Evolutionary conservation across 75 land plant genomes (phyloP), one percentile per base, ranked within the genome.

Genomic region (Gnetum montanum): DNA sequence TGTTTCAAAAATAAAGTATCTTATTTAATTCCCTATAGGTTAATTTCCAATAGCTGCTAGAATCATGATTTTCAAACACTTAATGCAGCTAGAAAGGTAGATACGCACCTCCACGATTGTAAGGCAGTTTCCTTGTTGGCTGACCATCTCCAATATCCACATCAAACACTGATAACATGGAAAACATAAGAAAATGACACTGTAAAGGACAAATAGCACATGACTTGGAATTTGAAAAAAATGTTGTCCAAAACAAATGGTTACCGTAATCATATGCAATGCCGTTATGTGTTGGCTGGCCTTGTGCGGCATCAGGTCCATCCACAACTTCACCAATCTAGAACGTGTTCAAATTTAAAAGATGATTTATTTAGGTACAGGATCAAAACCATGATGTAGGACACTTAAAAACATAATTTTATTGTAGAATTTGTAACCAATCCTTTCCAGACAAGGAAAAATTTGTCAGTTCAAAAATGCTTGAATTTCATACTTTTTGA

Each of bases 291-390:
- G 80, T 56, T 57, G 77, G 60, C 43, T 61, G 65, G 4, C 49
- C 70, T 38, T 47, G 43, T 53, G 34, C 28, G 51, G 73, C 83
- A 28, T 69, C 85, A 18, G 99, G 99, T 34, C 97, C 97, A 72
- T 95, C 99, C 60, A 95, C 85, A 55, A 95, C 92, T 83, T 95
- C 99, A 50, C 99, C 99, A 59, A 95, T 76, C 99, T 95, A 61
- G 46, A 46, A 6, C n/a, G n/a, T n/a, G n/a, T n/a, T n/a, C n/a
- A n/a, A n/a, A n/a, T n/a, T 4, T 26, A 23, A 5, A 47, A 25
- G 36, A 54, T n/a, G n/a, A n/a, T n/a, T n/a, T n/a, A n/a, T n/a
- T n/a, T n/a, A n/a, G n/a, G n/a, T n/a, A n/a, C n/a, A n/a, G n/a
- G n/a, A n/a, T n/a, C n/a, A n/a, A n/a, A n/a, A n/a, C n/a, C n/a